Conservation (phyloP, 345 rosid species). For the Lepidium aucheri region DNA sequence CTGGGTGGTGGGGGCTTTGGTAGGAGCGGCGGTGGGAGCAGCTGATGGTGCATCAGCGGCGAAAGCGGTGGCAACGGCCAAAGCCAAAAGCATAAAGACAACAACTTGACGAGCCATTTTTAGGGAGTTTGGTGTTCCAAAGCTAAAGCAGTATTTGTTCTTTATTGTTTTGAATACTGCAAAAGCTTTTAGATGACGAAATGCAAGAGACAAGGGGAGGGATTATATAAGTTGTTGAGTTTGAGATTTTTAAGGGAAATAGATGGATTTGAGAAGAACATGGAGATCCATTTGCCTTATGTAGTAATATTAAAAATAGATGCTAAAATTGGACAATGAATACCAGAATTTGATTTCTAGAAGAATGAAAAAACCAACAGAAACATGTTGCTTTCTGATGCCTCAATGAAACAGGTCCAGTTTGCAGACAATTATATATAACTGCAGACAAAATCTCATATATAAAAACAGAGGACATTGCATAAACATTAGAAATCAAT, state of each 20-base stretch:
- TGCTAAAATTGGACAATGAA: neutral
- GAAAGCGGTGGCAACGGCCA: conserved; percentile 19
- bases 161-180: conserved; percentile 5
- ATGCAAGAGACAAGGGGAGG: neutral
- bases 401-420: no score
- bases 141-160: conserved; percentile 22
- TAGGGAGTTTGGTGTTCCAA: conserved; percentile 9
- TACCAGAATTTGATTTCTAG: neutral
- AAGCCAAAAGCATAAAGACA: conserved; percentile 16
- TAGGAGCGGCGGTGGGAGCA: conserved; percentile 13
- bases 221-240: neutral
- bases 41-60: conserved; percentile 26
- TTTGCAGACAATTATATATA: no score
- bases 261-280: conserved; percentile 13
- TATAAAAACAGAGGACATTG: neutral
- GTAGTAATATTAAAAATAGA: neutral
- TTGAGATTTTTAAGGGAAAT: neutral
- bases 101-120: conserved; percentile 22
- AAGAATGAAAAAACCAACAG: neutral
- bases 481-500: conserved; percentile 3
- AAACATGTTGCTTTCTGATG: no score
- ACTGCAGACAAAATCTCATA: neutral
- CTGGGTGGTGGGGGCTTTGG: conserved; percentile 8
- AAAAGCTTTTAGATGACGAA: conserved; percentile 23
- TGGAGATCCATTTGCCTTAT: conserved; percentile 13